Conservation (phyloP, 106 monocot species). For the Ottelia alismoides region DNA sequence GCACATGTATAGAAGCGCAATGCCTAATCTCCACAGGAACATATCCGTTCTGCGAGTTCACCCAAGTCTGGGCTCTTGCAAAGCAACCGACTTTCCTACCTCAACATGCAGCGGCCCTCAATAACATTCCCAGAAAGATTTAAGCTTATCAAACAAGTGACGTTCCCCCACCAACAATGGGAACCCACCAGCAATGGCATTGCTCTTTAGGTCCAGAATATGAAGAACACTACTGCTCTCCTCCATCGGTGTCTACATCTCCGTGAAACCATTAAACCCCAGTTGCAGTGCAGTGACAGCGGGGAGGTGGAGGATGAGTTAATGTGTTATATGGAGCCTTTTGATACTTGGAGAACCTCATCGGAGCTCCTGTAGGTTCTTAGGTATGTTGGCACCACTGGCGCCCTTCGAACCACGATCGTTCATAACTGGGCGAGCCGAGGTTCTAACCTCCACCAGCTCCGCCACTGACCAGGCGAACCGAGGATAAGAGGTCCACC, state of each 20-base stretch:
- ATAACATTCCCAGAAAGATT: constrained; percentile 67
- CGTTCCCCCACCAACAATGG: constrained; percentile 50
- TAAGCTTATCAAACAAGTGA: constrained; percentile 36
- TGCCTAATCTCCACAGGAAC: constrained; percentile 55
- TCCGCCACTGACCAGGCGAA: too few relatives aligned
- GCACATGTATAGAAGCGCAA: constrained; percentile 60
- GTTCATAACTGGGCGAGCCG: too few relatives aligned
- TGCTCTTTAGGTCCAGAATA: constrained; percentile 58
- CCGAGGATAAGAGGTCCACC: too few relatives aligned
- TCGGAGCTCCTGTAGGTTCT: too few relatives aligned
- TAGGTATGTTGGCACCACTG: too few relatives aligned
- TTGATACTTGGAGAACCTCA: too few relatives aligned
- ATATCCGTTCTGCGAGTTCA: constrained; percentile 33
- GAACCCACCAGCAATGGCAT: constrained; percentile 38
- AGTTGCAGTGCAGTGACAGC: constrained; percentile 46
- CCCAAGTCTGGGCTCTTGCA: constrained; percentile 61
- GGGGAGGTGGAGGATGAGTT: constrained; percentile 13
- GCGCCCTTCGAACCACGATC: too few relatives aligned
- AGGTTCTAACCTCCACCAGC: too few relatives aligned
- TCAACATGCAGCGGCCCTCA: constrained; percentile 34
- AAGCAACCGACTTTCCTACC: constrained; percentile 28
- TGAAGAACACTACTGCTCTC: constrained; percentile 22
- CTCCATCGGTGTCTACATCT: constrained; percentile 16
- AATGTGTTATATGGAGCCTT: too few relatives aligned
- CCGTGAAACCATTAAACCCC: constrained; percentile 46